Evolutionary conservation across 805 yeast genomes (phyloP).

Genomic region (Candida pseudoglaebosa): DNA sequence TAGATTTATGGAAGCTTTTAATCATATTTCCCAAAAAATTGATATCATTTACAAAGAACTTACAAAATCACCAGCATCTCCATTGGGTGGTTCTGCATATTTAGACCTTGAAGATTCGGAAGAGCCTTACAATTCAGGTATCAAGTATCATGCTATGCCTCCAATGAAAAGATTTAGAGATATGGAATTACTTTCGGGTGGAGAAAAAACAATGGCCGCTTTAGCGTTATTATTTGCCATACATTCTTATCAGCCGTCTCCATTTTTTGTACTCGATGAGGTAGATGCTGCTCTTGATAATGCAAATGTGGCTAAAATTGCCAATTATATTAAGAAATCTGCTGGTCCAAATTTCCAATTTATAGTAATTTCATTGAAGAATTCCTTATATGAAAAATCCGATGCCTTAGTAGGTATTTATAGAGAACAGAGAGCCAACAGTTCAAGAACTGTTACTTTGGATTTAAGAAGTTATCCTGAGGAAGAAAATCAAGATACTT

Average conservation of each 20-base stretch:
- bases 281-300: constrained; percentile 97
- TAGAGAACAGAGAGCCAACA: constrained; percentile 69
- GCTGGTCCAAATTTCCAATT: constrained; percentile 82
- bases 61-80: constrained; percentile 65
- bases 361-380: constrained; percentile 88
- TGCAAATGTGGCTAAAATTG: constrained; percentile 79
- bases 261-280: constrained; percentile 93
- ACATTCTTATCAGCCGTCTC: constrained; percentile 88
- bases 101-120: constrained; percentile 83
- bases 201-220: constrained; percentile 96
- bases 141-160: constrained; percentile 92
- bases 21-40: constrained; percentile 68
- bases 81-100: constrained; percentile 92
- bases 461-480: constrained; percentile 63
- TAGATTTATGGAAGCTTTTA: constrained; percentile 66
- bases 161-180: constrained; percentile 91
- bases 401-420: constrained; percentile 92
- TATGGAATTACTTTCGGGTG: constrained; percentile 91
- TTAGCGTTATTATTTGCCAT: constrained; percentile 86
- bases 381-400: constrained; percentile 79
- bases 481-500: constrained; percentile 12
- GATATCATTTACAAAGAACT: constrained; percentile 81
- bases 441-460: constrained; percentile 69
- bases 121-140: constrained; percentile 81
- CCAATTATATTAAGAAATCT: constrained; percentile 74